Base-by-base conservation (phyloP, 148 eudicot species). In the Fagopyrum homotropicum region DNA sequence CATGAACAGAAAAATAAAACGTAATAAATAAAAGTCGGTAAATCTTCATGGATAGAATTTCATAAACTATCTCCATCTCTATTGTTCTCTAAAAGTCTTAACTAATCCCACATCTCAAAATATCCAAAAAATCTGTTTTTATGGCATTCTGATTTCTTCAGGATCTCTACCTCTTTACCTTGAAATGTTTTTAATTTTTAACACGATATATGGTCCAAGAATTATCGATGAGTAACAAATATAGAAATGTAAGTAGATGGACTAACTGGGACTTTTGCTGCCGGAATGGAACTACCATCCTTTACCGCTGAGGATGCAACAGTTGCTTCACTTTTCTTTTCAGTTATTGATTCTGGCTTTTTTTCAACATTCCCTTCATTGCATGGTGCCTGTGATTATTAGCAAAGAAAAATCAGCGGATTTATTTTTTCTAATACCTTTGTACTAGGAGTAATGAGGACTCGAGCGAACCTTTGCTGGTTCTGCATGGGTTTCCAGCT, bases 181-280 rank as follows among this genome's bases (percentile, higher is more conserved):
- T 10, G 11, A 49, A 49, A 49, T 49, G 52, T 49, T 49, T 49
- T 49, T 35, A 35, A 1, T 1, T 0, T 35, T 35, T 35, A 35
- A 35, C 40, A 35, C 40, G 26, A 35, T 1, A 35, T 35, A 35
- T 35, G 40, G 40, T 1, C 40, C 40, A 1, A 35, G 40, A 35
- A 35, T 35, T 35, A 35, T 35, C 40, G 1, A 35, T 35, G 40
- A 35, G 40, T 35, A 35, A 35, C 40, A 35, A 35, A 35, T 35
- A 35, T 35, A 35, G 40, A 35, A 35, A 35, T 35, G 1, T 43
- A 15, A 43, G 71, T 15, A 35, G 71, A 66, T 40, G 71, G 46
- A 79, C 90, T 83, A 52, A 92, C 93, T 19, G 90, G 83, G 79
- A 77, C 79, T 79, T 91, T 93, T 54, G 92, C 16, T 70, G 82